Evolutionary conservation across 345 rosid genomes (phyloP).

Genomic region (Aethionema arabicum): DNA sequence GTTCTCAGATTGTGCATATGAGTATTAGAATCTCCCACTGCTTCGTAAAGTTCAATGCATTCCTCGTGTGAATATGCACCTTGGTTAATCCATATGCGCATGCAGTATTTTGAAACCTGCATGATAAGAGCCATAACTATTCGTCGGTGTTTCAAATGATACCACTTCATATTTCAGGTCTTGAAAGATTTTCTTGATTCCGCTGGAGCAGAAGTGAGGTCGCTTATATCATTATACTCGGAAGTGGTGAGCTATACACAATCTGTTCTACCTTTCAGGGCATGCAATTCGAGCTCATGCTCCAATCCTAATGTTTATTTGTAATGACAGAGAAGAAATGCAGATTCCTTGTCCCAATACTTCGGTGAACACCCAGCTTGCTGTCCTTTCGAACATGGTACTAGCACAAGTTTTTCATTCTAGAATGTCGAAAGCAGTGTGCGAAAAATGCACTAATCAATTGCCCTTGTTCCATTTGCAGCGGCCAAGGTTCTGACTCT

Average conservation of each 20-base stretch:
- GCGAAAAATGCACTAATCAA: constrained; percentile 1
- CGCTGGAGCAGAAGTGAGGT: constrained; percentile 89
- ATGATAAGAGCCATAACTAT: constrained; percentile 4
- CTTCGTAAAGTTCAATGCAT: no score
- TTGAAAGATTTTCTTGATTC: constrained; percentile 76
- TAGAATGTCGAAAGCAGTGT: neutral
- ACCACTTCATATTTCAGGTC: constrained; percentile 46
- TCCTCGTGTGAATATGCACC: neutral
- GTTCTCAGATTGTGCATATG: constrained; percentile 13
- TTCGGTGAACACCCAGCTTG: constrained; percentile 98
- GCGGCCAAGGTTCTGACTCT: constrained; percentile 81
- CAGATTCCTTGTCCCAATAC: constrained; percentile 92
- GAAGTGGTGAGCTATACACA: constrained; percentile 69
- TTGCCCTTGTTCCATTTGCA: constrained; percentile 39
- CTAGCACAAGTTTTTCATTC: constrained; percentile 3
- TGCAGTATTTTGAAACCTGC: neutral
- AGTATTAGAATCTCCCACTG: no score
- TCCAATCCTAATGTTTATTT: constrained; percentile 17
- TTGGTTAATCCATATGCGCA: constrained; percentile 6
- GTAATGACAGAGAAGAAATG: constrained; percentile 81
- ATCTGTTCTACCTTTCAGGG: neutral
- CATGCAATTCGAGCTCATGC: constrained; percentile 18
- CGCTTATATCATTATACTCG: constrained; percentile 66
- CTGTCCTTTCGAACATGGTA: constrained; percentile 99
- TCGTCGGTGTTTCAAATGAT: neutral